Evolutionary conservation across 2,329 filamentous ascomycete genomes (phyloP).

Genomic region (Colletotrichum agaves): DNA sequence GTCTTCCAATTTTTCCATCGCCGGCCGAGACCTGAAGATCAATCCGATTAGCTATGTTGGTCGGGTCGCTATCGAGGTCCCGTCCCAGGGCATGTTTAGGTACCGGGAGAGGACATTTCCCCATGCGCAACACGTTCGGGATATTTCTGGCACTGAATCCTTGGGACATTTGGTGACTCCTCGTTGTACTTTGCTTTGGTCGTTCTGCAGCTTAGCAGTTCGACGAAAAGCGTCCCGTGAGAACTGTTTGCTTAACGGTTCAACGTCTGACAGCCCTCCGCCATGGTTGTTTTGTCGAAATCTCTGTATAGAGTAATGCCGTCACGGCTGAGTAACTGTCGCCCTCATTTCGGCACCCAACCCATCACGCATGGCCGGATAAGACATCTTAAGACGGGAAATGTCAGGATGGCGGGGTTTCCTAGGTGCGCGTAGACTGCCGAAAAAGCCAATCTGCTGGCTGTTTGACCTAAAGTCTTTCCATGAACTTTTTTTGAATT

Average conservation of each 20-base stretch:
- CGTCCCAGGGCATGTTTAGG: neutral
- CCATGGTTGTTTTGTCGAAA: neutral
- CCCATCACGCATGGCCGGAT: neutral
- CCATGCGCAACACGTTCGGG: constrained; percentile 7
- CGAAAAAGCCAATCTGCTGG: constrained; percentile 14
- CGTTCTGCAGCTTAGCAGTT: constrained; percentile 2
- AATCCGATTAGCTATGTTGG: constrained; percentile 28
- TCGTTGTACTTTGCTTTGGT: neutral
- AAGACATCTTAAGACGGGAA: neutral
- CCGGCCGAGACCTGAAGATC: constrained; percentile 24
- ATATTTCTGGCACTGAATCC: constrained; percentile 1
- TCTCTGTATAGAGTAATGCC: neutral
- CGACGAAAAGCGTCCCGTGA: neutral
- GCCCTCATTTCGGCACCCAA: constrained; percentile 5
- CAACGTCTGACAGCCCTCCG: constrained; percentile 12
- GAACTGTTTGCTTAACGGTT: neutral
- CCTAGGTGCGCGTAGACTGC: neutral
- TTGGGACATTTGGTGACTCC: constrained; percentile 1
- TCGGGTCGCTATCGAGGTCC: neutral
- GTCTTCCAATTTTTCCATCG: constrained; percentile 25
- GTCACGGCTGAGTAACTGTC: constrained; percentile 18
- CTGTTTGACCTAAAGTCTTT: constrained; percentile 22
- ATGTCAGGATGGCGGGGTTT: constrained; percentile 8
- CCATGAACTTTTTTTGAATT: neutral
- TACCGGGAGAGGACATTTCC: neutral